Base-by-base conservation (phyloP, 2,329 filamentous ascomycete genomes). In the Knoxdaviesia capensis region DNA sequence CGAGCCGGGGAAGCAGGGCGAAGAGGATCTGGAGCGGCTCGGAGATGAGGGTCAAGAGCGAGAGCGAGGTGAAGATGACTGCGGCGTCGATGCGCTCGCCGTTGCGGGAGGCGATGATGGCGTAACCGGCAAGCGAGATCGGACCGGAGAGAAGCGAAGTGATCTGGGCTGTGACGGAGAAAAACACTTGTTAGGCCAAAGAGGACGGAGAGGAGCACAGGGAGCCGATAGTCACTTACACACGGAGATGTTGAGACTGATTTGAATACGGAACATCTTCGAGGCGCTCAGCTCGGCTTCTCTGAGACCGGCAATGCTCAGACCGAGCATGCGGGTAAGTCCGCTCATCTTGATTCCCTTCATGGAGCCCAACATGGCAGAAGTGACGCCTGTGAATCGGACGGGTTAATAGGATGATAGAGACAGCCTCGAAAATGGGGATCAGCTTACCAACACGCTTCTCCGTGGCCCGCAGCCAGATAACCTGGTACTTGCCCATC, bases 381-480 rank as follows among this genome's bases (percentile, higher is more conserved):
- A 47, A 1, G 57, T 56, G 7, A 53, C 34, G 1, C 53, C 20
- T 20, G 20, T 20, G 20, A 20, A 20, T 20, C 20, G 3, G 3
- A 20, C 20, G 20, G 20, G 20, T 20, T 20, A 20, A 20, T 3
- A 20, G 20, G 20, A 20, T 20, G 20, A 3, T 20, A 20, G 20
- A 20, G 20, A 20, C 20, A 20, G 20, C 2, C 20, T 2, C 3
- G 20, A 20, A 20, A 3, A 20, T 20, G 20, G 20, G 3, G 20
- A 20, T 20, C 2, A 20, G 20, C 20, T 20, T 20, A 20, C 20
- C 54, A 1, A 61, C 56, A 8, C 57, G 51, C 31, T 52, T 54
- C 46, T 63, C 53, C 5, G 59, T 55, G 7, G 42, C 49, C 0
- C 43, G 48, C 56, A 63, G 60, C 60, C 61, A 64, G 5, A 39